Evolutionary conservation across 495 filamentous ascomycete species (phyloP).

Genomic region (Filosporella fistucella): DNA sequence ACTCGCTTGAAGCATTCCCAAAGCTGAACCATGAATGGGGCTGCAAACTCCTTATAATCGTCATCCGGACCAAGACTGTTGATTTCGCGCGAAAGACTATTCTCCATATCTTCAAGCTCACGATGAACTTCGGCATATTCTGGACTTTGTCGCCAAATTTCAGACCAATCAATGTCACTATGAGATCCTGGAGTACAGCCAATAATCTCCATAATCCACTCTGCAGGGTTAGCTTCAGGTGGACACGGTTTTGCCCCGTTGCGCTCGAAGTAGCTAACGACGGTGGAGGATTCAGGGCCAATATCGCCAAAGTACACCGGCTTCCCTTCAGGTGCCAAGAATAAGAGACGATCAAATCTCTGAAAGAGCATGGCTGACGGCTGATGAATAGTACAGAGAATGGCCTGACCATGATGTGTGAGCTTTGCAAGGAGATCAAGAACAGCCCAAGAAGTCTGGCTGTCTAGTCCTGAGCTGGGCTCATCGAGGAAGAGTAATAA

Average conservation of each 20-base stretch:
- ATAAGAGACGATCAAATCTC: slow-evolving; percentile 78
- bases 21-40: slow-evolving; percentile 50
- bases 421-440: slow-evolving; percentile 73
- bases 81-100: slow-evolving; percentile 49
- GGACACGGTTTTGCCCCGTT: slow-evolving; percentile 71
- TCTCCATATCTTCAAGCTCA: background rate
- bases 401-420: slow-evolving; percentile 76
- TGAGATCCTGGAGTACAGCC: slow-evolving; percentile 79
- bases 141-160: slow-evolving; percentile 67
- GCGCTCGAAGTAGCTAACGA: slow-evolving; percentile 66
- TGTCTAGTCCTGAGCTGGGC: slow-evolving; percentile 37
- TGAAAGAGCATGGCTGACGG: slow-evolving; percentile 88
- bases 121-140: slow-evolving; percentile 30
- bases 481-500: slow-evolving; percentile 88
- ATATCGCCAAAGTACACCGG: slow-evolving; percentile 82
- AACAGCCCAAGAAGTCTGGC: slow-evolving; percentile 83
- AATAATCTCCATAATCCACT: slow-evolving; percentile 92
- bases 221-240: slow-evolving; percentile 75
- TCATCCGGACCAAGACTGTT: slow-evolving; percentile 33
- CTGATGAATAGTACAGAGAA: slow-evolving; percentile 95
- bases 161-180: slow-evolving; percentile 74
- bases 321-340: slow-evolving; percentile 63
- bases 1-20: slow-evolving; percentile 53
- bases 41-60: slow-evolving; percentile 40
- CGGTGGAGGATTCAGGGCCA: slow-evolving; percentile 56